Base-by-base conservation (phyloP, 345 rosid genomes). In the Salix brachista region DNA sequence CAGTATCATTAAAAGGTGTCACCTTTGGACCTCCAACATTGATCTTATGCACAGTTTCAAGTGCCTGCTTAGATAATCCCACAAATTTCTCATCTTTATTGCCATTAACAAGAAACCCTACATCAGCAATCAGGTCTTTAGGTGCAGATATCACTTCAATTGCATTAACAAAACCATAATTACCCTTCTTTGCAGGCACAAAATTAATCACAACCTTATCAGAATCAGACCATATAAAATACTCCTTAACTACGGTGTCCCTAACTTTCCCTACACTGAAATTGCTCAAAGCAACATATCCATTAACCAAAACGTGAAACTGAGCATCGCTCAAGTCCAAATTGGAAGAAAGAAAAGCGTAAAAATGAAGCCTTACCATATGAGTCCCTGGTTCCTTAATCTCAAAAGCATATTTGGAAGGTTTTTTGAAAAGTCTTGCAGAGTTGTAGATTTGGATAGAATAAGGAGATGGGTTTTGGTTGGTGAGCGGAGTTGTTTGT, bases 71-170 rank as follows among this genome's bases (percentile, higher is more conserved):
- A 30, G 72, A 87, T 81, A 95, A 77, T n/a, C 88, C 90, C 73
- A 76, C 72, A 68, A 91, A 76, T 10, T 76, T 83, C 69, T 65
- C 90, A 58, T 84, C 46, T 67, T 86, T 80, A 75, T 87, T 86
- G 56, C 71, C 76, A 32, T 76, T 77, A 42, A 91, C 82, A 50
- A 80, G 72, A 73, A 78, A 75, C 34, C 92, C 91, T 28, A 85
- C 80, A 34, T 93, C 94, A 65, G 84, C 74, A 36, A 91, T 89
- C 88, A 93, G 84, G 82, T 95, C 97, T 71, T 83, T 88, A 62
- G 97, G 99, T 12, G 97, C 94, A 76, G 97, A 95, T 36, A 95
- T 86, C 62, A 95, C 96, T 77, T 93, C 97, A 41, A 95, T 91
- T 12, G 94, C 97, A 77, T 88, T 93, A 67, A 95, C 92, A 72